phyloP scores from a whole-genome alignment of 805 yeast species.

The Torulaspora maleeae region DNA sequence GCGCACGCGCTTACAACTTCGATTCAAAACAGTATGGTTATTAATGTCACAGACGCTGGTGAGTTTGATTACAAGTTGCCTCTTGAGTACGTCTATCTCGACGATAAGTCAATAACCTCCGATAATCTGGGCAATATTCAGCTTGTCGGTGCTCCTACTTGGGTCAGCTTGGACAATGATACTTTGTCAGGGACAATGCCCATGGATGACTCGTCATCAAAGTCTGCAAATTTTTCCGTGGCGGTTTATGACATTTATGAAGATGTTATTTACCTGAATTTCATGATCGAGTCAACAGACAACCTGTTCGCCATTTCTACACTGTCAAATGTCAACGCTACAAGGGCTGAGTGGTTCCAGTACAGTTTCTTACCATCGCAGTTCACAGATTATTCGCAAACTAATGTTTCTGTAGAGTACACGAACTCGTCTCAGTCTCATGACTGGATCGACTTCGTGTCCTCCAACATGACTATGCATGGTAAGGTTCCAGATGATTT shows the following conservation, averaged over 20 bases:
- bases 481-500: slow-evolving; percentile 62
- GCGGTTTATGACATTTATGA: slow-evolving; percentile 55
- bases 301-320: slow-evolving; percentile 52
- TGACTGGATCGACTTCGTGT: slow-evolving; percentile 64
- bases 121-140: slow-evolving; percentile 53
- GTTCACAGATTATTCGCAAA: slow-evolving; percentile 50
- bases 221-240: slow-evolving; percentile 44
- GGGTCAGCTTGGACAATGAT: slow-evolving; percentile 47
- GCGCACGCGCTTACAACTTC: slow-evolving; percentile 78
- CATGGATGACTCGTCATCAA: slow-evolving; percentile 36
- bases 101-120: slow-evolving; percentile 46
- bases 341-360: slow-evolving; percentile 55
- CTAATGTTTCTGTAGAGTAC: slow-evolving; percentile 45
- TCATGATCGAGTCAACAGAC: slow-evolving; percentile 48
- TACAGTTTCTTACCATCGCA: slow-evolving; percentile 51
- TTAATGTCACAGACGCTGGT: slow-evolving; percentile 66
- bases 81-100: slow-evolving; percentile 56
- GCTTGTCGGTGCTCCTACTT: slow-evolving; percentile 52
- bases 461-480: slow-evolving; percentile 55
- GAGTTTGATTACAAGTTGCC: slow-evolving; percentile 57
- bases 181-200: slow-evolving; percentile 58
- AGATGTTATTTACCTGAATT: slow-evolving; percentile 55
- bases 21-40: slow-evolving; percentile 48
- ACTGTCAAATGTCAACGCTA: slow-evolving; percentile 61
- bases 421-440: slow-evolving; percentile 35